Evolutionary conservation across 345 rosid species (phyloP), one percentile per base, ranked within the genome.

Genomic region (Angophora floribunda): DNA sequence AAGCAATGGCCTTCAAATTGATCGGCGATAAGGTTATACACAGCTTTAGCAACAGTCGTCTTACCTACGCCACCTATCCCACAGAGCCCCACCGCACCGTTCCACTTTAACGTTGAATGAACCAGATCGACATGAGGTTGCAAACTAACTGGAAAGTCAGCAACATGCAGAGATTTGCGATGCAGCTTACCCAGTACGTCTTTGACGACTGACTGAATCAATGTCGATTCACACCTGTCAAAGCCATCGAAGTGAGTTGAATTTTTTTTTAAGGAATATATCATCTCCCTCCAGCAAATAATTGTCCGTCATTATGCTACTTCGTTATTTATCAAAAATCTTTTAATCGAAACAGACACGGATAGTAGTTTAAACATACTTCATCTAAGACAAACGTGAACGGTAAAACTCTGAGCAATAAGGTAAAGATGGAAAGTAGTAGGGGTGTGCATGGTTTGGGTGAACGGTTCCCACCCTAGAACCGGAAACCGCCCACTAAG

Each of bases 1-100:
- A 94, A 91, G 88, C 88, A 88, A 24, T 59, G 70, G 45, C 90
- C 89, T 19, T 93, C 91, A 75, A 93, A 95, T 9, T n/a, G 22
- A 49, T 63, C 21, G 17, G 89, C 88, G 32, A 90, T 82, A 32
- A 47, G 15, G 61, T 91, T 89, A 57, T 75, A 91, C 2, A 93
- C 85, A 32, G 86, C 89, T 80, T 88, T 88, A 6, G 97, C 93
- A 10, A 93, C 30, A 4, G 89, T 88, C 28, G 89, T 88, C 85
- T 85, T 88, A 11, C 89, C 89, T 4, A 61, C 84, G 32, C 89
- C 89, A 14, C 89, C 82, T 32, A 47, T 50, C 28, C 90, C 88
- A 80, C 63, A 57, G 21, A 86, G 53, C 36, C 90, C 90, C 47
- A 89, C 67, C 88, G 87, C n/a, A 21, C 45, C 16, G 61, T 47